Evolutionary conservation across 805 yeast species (phyloP), one percentile per base, ranked within the genome.

Genomic region (Candida rishiriensis): DNA sequence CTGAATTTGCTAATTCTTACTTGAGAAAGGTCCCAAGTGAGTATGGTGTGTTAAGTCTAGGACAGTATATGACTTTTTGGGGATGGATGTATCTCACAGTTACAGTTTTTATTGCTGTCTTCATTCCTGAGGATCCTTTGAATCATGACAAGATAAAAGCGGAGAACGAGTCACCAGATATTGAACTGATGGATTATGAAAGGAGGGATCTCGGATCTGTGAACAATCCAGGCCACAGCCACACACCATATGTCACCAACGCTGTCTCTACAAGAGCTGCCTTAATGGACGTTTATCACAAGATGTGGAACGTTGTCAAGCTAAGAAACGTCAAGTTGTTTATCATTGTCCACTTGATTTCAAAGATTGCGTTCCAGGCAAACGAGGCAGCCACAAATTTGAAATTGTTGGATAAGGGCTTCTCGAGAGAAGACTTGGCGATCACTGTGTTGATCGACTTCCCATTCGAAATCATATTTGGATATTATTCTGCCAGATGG

Each of bases 401-500:
- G 54, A 93, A 91, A 61, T 70, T 93, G 17, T 69, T 93, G 6
- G 99, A 93, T 60, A 84, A 83, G 56, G 99, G 99, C 0, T 79
- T 93, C 37, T 81, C 93, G 34, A 87, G 90, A 60, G 99, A 93
- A 63, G 98, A 93, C 60, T 69, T 93, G 34, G 95, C 98, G 1
- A 78, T 93, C 16, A 87, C 97, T 0, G 98, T 91, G 0, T 66
- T 93, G 38, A 87, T 93, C 39, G 97, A 93, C 62, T 93, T 93
- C 64, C 99, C 99, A 10, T 89, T 93, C 63, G 98, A 93, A 61
- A 85, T 93, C 61, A 66, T 91, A 3, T 91, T 93, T 66, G 98
- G 99, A 1, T 93, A 89, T 63, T 90, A 89, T 55, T 95, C 95
- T 1, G 99, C 96, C 6, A 79, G 88, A 55, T 88, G 97, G 97